Evolutionary conservation across 768 basidiomycete species (phyloP), one percentile per base, ranked within the genome.

Genomic region (Pleurotus eryngii): DNA sequence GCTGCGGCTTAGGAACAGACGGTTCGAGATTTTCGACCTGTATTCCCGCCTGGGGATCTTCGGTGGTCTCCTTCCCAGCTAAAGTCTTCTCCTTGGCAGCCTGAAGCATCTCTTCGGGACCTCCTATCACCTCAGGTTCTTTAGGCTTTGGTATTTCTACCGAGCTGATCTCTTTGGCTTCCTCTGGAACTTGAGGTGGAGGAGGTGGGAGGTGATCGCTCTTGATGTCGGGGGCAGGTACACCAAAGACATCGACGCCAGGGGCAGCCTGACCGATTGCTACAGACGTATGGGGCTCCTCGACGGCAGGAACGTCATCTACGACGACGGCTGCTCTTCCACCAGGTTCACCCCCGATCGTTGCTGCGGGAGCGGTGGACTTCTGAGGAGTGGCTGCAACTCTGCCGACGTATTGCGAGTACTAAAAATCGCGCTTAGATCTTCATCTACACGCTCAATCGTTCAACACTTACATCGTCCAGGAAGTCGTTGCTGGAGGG

Each of bases 181-280:
- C 72, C 14, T 64, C 65, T 11, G 59, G 64, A 6, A 61, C 47
- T 27, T 60, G 61, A 14, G 64, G 60, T n/a, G 51, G 56, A 0
- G 48, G 51, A 11, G 57, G 61, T 50, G 55, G 55, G 11, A 56
- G 58, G 12, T 60, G 46, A 48, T 73, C 67, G 61, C 85, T 87
- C 71, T 80, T 81, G 47, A 74, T 65, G 5, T 82, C 78, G 47
- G 75, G 75, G 15, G 69, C 72, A 1, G 72, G 74, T 35, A 77
- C 72, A 27, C 76, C 79, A 64, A 93, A 93, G 57, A 92, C 77
- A 65, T 93, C 85, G 14, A 72, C 77, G 0, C 92, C 91, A 0
- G 92, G 91, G 62, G 90, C 90, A 0, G 87, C 73, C 56, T 82
- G 80, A 9, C 80, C 82, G 18, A 76, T 70, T 11, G 77, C 73